Evolutionary conservation across 192 early-diverging fungal species (phyloP), one percentile per base, ranked within the genome.

Genomic region (Chytriomyces confervae): DNA sequence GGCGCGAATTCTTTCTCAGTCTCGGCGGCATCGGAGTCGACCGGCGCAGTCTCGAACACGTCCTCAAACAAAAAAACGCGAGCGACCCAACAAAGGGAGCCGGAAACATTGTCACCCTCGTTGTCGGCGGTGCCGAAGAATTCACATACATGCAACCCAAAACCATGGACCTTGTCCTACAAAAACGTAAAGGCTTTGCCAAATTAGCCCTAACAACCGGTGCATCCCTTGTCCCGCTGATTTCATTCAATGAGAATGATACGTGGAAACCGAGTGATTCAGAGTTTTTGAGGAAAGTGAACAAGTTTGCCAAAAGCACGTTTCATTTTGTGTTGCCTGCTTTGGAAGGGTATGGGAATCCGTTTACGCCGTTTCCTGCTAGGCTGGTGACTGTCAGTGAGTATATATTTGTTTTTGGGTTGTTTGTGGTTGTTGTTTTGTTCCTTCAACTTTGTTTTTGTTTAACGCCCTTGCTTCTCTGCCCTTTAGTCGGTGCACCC

Each of bases 171-270:
- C 67, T 85, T 23, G 82, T 85, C 5, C 44, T 85, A 48, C 48
- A 77, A 18, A 82, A 82, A 63, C 77, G 84, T 5, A 81, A 81
- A 62, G 84, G 84, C 4, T 85, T 85, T 47, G 64, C 79, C 10
- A 80, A 80, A 78, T 61, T 83, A 0, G 84, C 84, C 8, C 47
- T 85, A 43, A 69, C 73, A 18, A 83, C 77, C 2, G 84, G 93
- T 3, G 93, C 77, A 10, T 79, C 77, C 0, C 20, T 79, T 7
- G 78, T 79, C 7, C 78, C 78, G 1, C 27, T 79, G 4, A 73
- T 79, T 50, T 67, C 64, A 9, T 79, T 79, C 49, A 63, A 63
- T 27, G 78, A 79, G 62, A 79, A 79, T 53, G 78, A 79, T 50
- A 69, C 72, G 11, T 79, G 64, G 71, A 75, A 66, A 24, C 78